Evolutionary conservation across 768 basidiomycete genomes (phyloP), one percentile per base, ranked within the genome.

Genomic region (Pleurotus tuber-regium): DNA sequence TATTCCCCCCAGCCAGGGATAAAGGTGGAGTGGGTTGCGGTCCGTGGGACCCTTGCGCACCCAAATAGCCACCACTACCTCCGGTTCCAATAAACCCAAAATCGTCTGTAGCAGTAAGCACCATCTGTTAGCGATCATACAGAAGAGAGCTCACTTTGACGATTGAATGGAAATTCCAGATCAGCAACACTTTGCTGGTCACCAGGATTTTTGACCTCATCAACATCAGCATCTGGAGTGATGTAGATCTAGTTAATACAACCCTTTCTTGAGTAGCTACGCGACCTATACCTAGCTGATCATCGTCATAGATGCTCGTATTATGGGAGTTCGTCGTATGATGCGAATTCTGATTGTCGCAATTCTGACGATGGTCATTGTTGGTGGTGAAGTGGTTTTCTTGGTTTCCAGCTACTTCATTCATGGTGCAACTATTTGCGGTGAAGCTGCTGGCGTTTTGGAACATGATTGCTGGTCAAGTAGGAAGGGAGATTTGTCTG

Each of bases 261-360:
- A 7, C 30, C 30, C 7, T 31, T 8, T 31, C n/a, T n/a, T n/a
- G n/a, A n/a, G n/a, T n/a, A n/a, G n/a, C n/a, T 31, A 14, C 1
- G n/a, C 39, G 10, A 21, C 12, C 3, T 21, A 5, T 30, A 44
- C 43, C 24, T 26, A 28, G 26, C 26, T 33, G 14, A 4, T 21
- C 46, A 7, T 48, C 29, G 10, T 48, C 29, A 42, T 25, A 42
- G 18, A 16, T 42, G 26, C 11, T 42, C n/a, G 2, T 35, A 48
- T 48, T 48, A 16, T 48, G 29, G 16, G 46, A 48, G n/a, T 48
- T 48, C 16, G 30, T 18, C 16, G 23, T 48, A 30, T 31, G 29
- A 6, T 8, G 14, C 8, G 46, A 18, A 11, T 11, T 31, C 14
- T 48, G 28, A 18, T 48, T 48, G 18, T 48, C 31, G 31, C 46